phyloP scores from a whole-genome alignment of 768 basidiomycete species.

The Amanita exitialis region DNA sequence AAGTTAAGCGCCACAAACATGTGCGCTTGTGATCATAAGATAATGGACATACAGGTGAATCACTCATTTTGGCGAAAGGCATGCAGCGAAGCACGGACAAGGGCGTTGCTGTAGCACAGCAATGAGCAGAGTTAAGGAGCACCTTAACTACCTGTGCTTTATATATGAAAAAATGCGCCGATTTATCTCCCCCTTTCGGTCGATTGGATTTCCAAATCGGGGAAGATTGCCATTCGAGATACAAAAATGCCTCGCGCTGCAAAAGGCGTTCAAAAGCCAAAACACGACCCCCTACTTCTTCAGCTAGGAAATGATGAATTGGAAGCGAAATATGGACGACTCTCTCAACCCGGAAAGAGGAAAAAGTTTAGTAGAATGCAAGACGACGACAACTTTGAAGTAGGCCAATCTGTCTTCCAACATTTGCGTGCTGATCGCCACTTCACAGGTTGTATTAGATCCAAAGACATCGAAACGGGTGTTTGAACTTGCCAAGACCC shows the following conservation, averaged over 20 bases:
- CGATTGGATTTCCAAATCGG: background rate
- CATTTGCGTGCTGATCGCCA: constrained; percentile 7
- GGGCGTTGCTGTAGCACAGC: background rate
- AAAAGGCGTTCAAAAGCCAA: constrained; percentile 41
- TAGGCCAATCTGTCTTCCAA: constrained; percentile 18
- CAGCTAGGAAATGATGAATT: constrained; percentile 77
- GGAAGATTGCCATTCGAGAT: constrained; percentile 6
- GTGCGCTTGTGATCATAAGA: too few relatives aligned
- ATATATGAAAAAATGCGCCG: background rate
- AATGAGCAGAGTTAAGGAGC: background rate
- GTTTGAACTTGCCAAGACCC: constrained; percentile 84
- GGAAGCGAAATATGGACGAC: constrained; percentile 67
- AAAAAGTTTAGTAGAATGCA: constrained; percentile 46
- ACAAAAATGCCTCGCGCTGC: constrained; percentile 60
- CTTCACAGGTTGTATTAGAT: constrained; percentile 55
- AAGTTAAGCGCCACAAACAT: background rate
- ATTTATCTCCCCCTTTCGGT: background rate
- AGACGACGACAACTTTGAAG: constrained; percentile 50
- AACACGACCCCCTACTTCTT: constrained; percentile 83
- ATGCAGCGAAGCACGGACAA: background rate
- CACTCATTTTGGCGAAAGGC: background rate
- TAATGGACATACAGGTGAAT: background rate
- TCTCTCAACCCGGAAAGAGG: constrained; percentile 69
- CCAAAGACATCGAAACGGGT: constrained; percentile 79
- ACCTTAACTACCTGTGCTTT: background rate